A percentile compares a stretch with the other conserved stretches of the same genome.
These are phyloP conservation scores for Arthroderma uncinatum DNA, from an alignment of 2,329 filamentous ascomycete genomes.

Conservation along the genomic window DNA sequence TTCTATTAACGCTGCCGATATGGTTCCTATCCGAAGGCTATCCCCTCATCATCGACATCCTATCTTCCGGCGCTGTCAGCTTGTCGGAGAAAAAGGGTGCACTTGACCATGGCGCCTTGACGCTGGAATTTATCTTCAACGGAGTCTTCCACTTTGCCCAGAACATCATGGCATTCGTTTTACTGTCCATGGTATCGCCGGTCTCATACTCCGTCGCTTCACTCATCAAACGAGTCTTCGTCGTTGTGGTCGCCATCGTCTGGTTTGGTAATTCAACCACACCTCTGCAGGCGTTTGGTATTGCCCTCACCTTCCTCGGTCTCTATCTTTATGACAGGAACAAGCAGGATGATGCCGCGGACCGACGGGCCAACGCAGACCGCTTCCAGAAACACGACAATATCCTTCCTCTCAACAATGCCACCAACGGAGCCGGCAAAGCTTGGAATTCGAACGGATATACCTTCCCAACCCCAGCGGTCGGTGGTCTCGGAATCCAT, in stretches of 20 bases:
- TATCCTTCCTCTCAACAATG: slow-evolving; percentile 53
- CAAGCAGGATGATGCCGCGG: slow-evolving; percentile 75
- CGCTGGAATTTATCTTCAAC: slow-evolving; percentile 90
- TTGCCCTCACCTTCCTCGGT: slow-evolving; percentile 78
- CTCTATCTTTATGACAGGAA: slow-evolving; percentile 94
- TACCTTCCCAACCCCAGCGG: slow-evolving; percentile 22
- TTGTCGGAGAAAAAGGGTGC: slow-evolving; percentile 67
- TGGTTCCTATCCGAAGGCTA: slow-evolving; percentile 91
- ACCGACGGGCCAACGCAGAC: slow-evolving; percentile 57
- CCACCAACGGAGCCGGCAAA: slow-evolving; percentile 30
- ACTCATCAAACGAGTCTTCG: slow-evolving; percentile 92
- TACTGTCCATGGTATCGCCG: slow-evolving; percentile 85
- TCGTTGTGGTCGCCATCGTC: slow-evolving; percentile 85
- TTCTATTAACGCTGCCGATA: slow-evolving; percentile 75
- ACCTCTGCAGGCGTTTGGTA: slow-evolving; percentile 68
- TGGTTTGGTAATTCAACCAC: slow-evolving; percentile 94
- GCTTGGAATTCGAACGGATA: slow-evolving; percentile 29
- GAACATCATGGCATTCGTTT: slow-evolving; percentile 85
- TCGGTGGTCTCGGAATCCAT: slow-evolving; percentile 10
- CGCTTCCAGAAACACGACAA: slow-evolving; percentile 52
- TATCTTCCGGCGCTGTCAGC: slow-evolving; percentile 67
- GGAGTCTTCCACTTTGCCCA: slow-evolving; percentile 93
- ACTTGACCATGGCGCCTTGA: slow-evolving; percentile 49
- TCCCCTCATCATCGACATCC: slow-evolving; percentile 62
- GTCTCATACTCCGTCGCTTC: slow-evolving; percentile 96